These are phyloP conservation scores for Penicillium sp. DNA, from an alignment of 2,329 filamentous ascomycete genomes.

Conservation along the genomic window DNA sequence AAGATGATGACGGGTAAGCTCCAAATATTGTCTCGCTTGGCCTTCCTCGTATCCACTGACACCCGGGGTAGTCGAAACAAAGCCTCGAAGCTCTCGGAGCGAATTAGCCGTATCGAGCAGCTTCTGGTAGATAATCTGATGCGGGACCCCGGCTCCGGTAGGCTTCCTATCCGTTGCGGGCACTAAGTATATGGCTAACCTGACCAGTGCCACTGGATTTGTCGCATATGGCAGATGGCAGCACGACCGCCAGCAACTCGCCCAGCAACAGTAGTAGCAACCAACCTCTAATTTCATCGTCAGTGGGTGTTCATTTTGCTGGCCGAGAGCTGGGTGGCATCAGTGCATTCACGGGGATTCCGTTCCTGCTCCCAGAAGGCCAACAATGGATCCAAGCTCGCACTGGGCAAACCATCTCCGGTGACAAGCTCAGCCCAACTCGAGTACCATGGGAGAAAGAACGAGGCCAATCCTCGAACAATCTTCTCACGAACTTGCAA, in stretches of 20 bases:
- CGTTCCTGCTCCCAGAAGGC: constrained; percentile 50
- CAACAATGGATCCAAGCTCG: constrained; percentile 50
- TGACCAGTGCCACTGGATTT: constrained; percentile 6
- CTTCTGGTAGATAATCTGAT: constrained; percentile 34
- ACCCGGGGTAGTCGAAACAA: constrained; percentile 20
- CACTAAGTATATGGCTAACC: neutral
- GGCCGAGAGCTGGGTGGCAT: constrained; percentile 50
- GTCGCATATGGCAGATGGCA: constrained; percentile 3
- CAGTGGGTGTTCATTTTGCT: constrained; percentile 48
- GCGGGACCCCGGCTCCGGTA: constrained; percentile 21
- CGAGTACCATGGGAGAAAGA: constrained; percentile 38
- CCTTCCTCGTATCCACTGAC: neutral
- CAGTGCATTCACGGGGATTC: constrained; percentile 50
- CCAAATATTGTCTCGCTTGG: neutral
- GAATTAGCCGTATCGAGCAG: constrained; percentile 43
- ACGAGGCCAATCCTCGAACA: constrained; percentile 23
- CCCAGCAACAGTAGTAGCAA: constrained; percentile 13
- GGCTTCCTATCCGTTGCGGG: neutral
- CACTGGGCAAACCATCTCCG: constrained; percentile 41
- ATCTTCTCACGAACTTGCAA: constrained; percentile 20
- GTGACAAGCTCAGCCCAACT: constrained; percentile 28
- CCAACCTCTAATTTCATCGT: constrained; percentile 23
- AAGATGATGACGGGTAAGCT: constrained; percentile 23
- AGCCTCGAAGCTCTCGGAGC: constrained; percentile 35
- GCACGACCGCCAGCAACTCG: constrained; percentile 17